These are phyloP conservation scores for Neurospora sp. DNA, from an alignment of 2,329 filamentous ascomycete species.

Conservation along the genomic window DNA sequence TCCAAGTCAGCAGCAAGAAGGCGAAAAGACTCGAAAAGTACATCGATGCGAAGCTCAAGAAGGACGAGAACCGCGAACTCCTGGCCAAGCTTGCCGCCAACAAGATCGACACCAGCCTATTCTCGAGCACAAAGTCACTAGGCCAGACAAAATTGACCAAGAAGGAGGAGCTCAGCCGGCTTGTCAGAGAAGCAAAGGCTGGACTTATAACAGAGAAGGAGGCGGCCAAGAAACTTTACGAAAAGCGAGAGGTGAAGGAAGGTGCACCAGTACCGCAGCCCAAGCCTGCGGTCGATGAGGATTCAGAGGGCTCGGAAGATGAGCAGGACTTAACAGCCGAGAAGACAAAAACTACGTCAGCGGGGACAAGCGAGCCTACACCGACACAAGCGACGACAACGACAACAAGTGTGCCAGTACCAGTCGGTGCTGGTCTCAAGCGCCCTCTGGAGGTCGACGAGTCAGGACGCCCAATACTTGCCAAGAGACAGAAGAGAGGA, in stretches of 20 bases:
- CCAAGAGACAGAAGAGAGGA: slow-evolving; percentile 67
- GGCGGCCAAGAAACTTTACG: slow-evolving; percentile 45
- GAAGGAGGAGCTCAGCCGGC: slow-evolving; percentile 54
- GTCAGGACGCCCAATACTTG: slow-evolving; percentile 69
- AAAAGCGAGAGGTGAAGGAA: slow-evolving; percentile 27
- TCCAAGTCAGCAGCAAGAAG: slow-evolving; percentile 53
- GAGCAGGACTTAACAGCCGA: slow-evolving; percentile 12
- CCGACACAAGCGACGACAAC: neutral
- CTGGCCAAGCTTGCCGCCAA: slow-evolving; percentile 71
- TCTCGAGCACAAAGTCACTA: slow-evolving; percentile 67
- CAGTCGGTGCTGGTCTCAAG: slow-evolving; percentile 71
- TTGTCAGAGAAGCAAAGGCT: slow-evolving; percentile 53
- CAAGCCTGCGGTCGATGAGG: slow-evolving; percentile 15
- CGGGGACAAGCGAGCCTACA: neutral
- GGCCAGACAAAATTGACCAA: slow-evolving; percentile 65
- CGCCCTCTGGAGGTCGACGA: slow-evolving; percentile 73
- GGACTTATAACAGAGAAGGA: slow-evolving; percentile 47
- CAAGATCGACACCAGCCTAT: slow-evolving; percentile 72
- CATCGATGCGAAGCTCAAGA: slow-evolving; percentile 82
- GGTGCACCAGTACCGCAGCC: slow-evolving; percentile 21
- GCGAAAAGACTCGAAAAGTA: slow-evolving; percentile 59
- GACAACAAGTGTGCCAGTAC: slow-evolving; percentile 7
- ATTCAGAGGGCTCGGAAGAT: slow-evolving; percentile 14
- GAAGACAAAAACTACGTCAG: neutral
- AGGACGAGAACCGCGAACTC: slow-evolving; percentile 80